Evolutionary conservation across 345 rosid species (phyloP).

Genomic region (Eucalyptus sp.): DNA sequence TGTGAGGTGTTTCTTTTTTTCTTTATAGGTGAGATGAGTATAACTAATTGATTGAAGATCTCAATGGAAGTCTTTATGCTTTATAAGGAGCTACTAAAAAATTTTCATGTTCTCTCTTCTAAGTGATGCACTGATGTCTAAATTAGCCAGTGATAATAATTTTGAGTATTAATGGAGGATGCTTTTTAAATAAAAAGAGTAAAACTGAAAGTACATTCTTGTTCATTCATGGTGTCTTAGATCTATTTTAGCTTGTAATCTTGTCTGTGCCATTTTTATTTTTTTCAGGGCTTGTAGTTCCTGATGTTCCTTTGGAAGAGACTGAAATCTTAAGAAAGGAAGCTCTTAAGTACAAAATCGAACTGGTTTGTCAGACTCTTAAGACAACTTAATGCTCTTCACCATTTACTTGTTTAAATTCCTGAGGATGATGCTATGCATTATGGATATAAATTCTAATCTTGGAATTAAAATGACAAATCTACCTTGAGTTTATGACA

Average conservation of each 20-base stretch:
- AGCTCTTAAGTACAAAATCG: conserved; percentile 66
- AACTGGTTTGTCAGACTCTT: conserved; percentile 35
- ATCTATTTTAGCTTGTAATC: not conserved
- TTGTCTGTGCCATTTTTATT: not conserved
- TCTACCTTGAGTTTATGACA: not conserved
- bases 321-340: conserved; percentile 61
- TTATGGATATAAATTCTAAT: not conserved
- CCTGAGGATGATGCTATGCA: not conserved
- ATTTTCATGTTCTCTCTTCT: not conserved
- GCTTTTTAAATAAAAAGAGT: not conserved
- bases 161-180: not conserved
- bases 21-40: not conserved
- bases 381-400: not conserved
- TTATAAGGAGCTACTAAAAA: not conserved
- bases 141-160: not conserved
- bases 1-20: not conserved
- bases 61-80: not conserved
- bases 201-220: not conserved
- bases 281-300: conserved; percentile 80
- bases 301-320: conserved; percentile 97
- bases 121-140: not conserved
- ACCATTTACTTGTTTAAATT: not conserved
- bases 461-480: not conserved
- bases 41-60: not conserved
- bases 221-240: not conserved